Evolutionary conservation across 768 basidiomycete genomes (phyloP).

Genomic region (Tylopilus sp.): DNA sequence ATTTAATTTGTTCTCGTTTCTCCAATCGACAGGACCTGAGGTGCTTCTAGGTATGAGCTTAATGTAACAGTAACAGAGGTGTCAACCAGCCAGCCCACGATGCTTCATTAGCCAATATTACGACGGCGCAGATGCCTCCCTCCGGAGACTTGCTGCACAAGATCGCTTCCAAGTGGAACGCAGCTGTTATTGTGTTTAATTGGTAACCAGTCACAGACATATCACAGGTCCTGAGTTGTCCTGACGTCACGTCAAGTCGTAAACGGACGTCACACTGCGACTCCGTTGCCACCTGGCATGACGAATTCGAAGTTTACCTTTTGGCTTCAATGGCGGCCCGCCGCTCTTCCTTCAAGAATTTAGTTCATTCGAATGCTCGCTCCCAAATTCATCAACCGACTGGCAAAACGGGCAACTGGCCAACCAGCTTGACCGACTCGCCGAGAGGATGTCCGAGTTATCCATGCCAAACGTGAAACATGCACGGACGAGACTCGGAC

Average conservation of each 20-base stretch:
- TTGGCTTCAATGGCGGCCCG: neutral
- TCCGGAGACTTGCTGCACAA: neutral
- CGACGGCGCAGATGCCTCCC: neutral
- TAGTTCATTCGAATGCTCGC: neutral
- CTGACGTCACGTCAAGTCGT: neutral
- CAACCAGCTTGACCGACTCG: too few relatives aligned
- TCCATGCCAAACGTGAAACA: neutral
- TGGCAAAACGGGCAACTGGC: too few relatives aligned
- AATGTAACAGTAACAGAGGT: too few relatives aligned
- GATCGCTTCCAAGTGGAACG: neutral
- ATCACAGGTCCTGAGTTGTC: neutral
- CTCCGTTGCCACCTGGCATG: too few relatives aligned
- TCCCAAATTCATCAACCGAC: too few relatives aligned
- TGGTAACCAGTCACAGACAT: neutral
- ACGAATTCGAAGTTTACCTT: neutral
- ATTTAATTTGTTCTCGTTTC: neutral
- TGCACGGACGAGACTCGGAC: neutral
- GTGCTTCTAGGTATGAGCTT: too few relatives aligned
- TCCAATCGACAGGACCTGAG: neutral
- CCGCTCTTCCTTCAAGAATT: neutral
- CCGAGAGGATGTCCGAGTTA: too few relatives aligned
- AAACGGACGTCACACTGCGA: too few relatives aligned
- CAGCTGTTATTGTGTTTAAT: neutral
- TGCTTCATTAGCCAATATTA: neutral
- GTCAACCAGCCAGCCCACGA: neutral